Percentiles rank a stretch among this genome's conserved stretches.
Evolutionary conservation across 1,139 yeast species (phyloP).

Genomic region (Torulaspora globosa): DNA sequence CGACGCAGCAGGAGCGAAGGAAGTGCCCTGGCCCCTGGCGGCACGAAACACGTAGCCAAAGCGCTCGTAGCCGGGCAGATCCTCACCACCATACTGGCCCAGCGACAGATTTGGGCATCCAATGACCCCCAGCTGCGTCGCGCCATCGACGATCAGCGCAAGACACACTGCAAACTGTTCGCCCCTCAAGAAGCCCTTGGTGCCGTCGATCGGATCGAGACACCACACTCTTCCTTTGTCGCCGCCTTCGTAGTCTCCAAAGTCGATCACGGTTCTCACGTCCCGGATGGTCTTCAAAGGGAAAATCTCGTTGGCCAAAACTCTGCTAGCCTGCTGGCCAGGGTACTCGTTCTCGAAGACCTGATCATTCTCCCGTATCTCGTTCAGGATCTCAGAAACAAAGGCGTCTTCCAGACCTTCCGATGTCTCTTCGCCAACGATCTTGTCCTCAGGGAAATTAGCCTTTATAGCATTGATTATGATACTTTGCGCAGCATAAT

Average conservation of each 20-base stretch:
- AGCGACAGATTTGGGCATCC: constrained; percentile 82
- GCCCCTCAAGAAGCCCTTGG: constrained; percentile 92
- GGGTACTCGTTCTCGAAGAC: constrained; percentile 17
- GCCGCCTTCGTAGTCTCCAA: constrained; percentile 78
- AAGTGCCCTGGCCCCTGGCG: constrained; percentile 69
- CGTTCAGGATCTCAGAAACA: constrained; percentile 46
- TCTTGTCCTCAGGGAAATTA: constrained; percentile 77
- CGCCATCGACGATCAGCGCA: constrained; percentile 81
- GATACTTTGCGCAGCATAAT: constrained; percentile 92
- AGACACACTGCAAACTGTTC: constrained; percentile 96
- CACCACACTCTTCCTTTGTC: constrained; percentile 87
- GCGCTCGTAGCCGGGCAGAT: constrained; percentile 18
- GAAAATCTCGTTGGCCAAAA: constrained; percentile 38
- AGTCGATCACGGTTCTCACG: constrained; percentile 65
- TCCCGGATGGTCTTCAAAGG: constrained; percentile 42
- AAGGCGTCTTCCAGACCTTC: constrained; percentile 52
- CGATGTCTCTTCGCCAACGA: constrained; percentile 95
- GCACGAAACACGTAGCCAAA: constrained; percentile 57
- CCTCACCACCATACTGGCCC: constrained; percentile 31
- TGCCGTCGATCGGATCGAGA: constrained; percentile 96
- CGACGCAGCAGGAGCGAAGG: constrained; percentile 46
- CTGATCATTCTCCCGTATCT: constrained; percentile 45
- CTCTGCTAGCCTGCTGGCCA: constrained; percentile 32
- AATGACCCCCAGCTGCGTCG: constrained; percentile 82
- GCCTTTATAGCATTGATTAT: constrained; percentile 75